Evolutionary conservation across 176 grass and related monocot genomes (phyloP).

Genomic region (Cenchrus americanus): DNA sequence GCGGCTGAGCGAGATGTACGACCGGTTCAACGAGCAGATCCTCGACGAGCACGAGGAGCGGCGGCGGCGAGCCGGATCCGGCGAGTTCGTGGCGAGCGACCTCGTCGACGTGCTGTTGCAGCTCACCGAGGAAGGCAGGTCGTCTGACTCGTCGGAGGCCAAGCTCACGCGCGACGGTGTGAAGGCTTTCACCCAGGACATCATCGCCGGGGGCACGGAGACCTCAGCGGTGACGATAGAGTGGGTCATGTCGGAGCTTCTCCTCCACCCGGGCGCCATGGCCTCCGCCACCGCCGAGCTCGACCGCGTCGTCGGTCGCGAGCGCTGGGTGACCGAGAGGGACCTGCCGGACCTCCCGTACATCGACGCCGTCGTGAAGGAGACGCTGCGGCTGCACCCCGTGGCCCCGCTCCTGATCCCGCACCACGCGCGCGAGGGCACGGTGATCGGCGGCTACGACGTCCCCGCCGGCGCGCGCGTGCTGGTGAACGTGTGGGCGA

Average conservation of each 20-base stretch:
- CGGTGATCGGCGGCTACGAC: constrained; percentile 55
- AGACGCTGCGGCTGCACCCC: constrained; percentile 68
- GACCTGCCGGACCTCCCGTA: constrained; percentile 62
- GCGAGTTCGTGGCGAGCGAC: constrained; percentile 22
- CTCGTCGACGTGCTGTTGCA: constrained; percentile 65
- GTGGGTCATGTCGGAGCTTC: constrained; percentile 71
- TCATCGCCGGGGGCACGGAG: constrained; percentile 64
- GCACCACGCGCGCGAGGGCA: constrained; percentile 51
- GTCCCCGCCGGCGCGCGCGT: constrained; percentile 54
- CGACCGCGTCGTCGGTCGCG: constrained; percentile 46
- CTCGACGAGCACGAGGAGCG: constrained; percentile 48
- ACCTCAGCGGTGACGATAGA: constrained; percentile 62
- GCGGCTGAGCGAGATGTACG: constrained; percentile 36
- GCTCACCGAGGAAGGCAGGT: constrained; percentile 20
- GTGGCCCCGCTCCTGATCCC: constrained; percentile 63
- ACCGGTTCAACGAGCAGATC: constrained; percentile 62
- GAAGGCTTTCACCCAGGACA: constrained; percentile 59
- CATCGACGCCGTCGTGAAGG: constrained; percentile 71
- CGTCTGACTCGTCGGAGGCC: constrained; percentile 15
- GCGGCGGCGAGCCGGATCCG: background rate
- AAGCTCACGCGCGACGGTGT: constrained; percentile 62
- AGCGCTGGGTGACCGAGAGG: constrained; percentile 48
- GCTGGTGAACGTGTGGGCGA: constrained; percentile 66
- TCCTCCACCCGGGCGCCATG: constrained; percentile 34
- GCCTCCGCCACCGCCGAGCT: constrained; percentile 52